Percentiles rank a stretch among this genome's conserved stretches.
These are phyloP conservation scores for Aspergillus fumigatus DNA, from an alignment of 2,329 filamentous ascomycete genomes.

Conservation along the genomic window DNA sequence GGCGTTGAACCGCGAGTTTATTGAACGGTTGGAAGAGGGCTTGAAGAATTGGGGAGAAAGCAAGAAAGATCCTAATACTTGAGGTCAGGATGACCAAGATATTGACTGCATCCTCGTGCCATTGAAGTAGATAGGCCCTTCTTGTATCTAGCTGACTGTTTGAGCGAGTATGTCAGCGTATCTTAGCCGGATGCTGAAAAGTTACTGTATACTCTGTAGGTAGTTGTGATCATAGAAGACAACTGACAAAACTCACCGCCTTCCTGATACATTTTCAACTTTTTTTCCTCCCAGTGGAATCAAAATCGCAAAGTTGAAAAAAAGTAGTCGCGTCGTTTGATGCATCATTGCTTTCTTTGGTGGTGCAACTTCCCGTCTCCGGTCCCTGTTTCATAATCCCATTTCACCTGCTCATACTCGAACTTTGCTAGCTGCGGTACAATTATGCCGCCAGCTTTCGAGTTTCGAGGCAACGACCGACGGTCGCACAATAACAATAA, in stretches of 20 bases:
- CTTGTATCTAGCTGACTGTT: background rate
- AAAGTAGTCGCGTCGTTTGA: background rate
- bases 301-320: background rate
- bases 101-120: background rate
- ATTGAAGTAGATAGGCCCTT: background rate
- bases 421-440: background rate
- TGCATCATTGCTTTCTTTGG: background rate
- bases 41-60: conserved; percentile 11
- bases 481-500: conserved; percentile 15
- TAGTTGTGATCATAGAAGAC: background rate
- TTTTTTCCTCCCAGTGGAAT: background rate
- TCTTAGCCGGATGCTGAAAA: background rate
- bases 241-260: background rate
- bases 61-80: background rate
- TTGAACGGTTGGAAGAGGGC: conserved; percentile 22
- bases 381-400: background rate
- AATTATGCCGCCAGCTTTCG: conserved; percentile 25
- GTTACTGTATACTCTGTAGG: background rate
- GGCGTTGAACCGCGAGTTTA: conserved; percentile 31
- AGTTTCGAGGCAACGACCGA: conserved; percentile 31
- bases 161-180: background rate
- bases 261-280: background rate
- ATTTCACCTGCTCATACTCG: background rate
- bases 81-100: background rate
- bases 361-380: background rate